Evolutionary conservation across 176 grass and related monocot species (phyloP).

Genomic region (Triticum dicoccoides): DNA sequence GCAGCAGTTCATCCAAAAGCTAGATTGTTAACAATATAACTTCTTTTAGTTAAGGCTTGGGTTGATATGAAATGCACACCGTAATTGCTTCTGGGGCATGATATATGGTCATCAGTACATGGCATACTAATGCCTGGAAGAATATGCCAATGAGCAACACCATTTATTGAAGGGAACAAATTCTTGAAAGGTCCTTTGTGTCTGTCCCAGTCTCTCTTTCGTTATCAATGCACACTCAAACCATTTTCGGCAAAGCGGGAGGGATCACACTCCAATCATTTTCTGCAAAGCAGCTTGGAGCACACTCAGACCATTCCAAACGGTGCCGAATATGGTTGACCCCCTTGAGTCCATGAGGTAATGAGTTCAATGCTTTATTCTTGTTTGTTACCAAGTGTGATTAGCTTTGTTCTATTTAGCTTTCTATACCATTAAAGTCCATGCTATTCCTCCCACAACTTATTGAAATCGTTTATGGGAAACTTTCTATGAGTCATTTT

Average conservation of each 20-base stretch:
- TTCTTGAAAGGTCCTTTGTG: neutral
- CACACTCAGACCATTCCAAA: too few species aligned
- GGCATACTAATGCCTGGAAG: neutral
- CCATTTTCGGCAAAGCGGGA: constrained; percentile 36
- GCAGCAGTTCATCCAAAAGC: constrained; percentile 3
- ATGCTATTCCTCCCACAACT: neutral
- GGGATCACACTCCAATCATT: too few species aligned
- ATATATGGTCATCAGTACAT: neutral
- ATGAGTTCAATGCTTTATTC: constrained; percentile 21
- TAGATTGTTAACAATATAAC: constrained; percentile 18
- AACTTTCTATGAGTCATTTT: neutral
- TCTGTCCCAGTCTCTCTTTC: constrained; percentile 7
- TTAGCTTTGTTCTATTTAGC: neutral
- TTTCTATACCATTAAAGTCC: neutral
- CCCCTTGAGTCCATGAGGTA: constrained; percentile 69
- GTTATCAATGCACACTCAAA: constrained; percentile 70
- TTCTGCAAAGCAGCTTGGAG: too few species aligned
- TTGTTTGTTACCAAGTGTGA: neutral
- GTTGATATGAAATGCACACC: neutral
- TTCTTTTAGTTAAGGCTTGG: constrained; percentile 2
- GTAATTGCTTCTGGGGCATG: neutral
- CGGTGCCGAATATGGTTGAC: constrained; percentile 20
- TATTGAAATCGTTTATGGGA: neutral
- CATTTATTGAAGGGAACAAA: constrained; percentile 25
- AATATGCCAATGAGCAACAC: constrained; percentile 13